Base-by-base conservation (phyloP, 345 rosid species). In the Eutrema yunnanense region DNA sequence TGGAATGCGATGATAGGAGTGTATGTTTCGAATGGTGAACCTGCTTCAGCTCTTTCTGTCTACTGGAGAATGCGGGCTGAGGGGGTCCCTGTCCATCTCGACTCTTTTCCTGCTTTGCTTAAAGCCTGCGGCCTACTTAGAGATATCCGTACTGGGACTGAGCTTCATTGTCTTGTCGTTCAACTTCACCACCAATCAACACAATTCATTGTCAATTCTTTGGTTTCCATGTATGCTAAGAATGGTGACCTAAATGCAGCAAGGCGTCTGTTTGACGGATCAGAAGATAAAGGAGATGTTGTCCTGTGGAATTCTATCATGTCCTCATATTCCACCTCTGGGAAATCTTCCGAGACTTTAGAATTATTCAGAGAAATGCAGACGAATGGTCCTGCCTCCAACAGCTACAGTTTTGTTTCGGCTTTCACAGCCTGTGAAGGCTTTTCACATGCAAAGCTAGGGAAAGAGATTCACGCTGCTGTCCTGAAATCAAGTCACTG, bases 1-100 rank as follows among this genome's bases (percentile, higher is more conserved):
- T 94, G 97, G 96, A 94, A 91, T 72, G 90, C 96, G 16, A 79
- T 88, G 82, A 60, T 94, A 8, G 92, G 90, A 41, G 87, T 84
- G 14, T 86, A 83, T 78, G 80, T 85, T 48, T 83, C 91, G 5
- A 85, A 87, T 30, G 84, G 67, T 33, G 78, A 89, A 29, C 86
- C 82, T 79, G 56, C 73, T 33, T 47, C 47, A 36, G 87, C 90
- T 60, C 86, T 91, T 54, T 57, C 75, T 67, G n/a, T 84, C 43
- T 86, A 81, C 63, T 8, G 82, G 58, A 58, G 73, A 51, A 86
- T 88, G 90, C 83, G 86, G 61, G 71, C 52, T 62, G 77, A 57
- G 58, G 90, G 84, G 10, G 68, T 81, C 81, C 69, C 77, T 67
- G 47, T 84, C 54, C 87, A 91, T 81, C 84, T 88, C 22, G 75